Percentiles rank a stretch among this genome's conserved stretches.
These are phyloP conservation scores for Lentinula lateritia DNA, from an alignment of 768 basidiomycete species.

Conservation along the genomic window DNA sequence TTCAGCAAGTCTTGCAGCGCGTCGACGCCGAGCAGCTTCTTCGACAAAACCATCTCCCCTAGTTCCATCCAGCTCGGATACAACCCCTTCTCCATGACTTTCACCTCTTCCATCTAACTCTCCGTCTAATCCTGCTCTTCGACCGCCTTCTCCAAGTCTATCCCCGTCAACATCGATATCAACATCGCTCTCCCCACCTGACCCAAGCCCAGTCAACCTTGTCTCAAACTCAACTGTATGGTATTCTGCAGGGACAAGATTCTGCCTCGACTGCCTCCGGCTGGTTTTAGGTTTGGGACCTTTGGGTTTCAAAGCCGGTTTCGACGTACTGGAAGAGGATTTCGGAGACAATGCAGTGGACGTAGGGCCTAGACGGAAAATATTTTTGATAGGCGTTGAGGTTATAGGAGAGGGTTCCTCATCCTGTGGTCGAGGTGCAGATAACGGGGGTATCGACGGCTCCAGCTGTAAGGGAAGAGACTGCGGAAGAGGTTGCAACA, in stretches of 20 bases:
- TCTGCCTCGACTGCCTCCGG: conserved; percentile 26
- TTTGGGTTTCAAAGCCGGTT: not conserved
- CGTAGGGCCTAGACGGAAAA: not conserved
- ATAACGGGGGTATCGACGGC: not conserved
- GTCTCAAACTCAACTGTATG: conserved; percentile 82
- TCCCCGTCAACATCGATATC: conserved; percentile 37
- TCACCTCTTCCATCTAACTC: conserved; percentile 9
- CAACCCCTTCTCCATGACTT: conserved; percentile 35
- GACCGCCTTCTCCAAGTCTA: not conserved
- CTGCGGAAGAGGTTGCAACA: not conserved
- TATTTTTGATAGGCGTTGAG: not conserved
- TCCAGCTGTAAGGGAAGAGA: not conserved
- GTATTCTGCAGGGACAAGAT: conserved; percentile 59
- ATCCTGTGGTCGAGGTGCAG: not conserved
- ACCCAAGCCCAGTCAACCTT: conserved; percentile 60
- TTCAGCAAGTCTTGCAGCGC: conserved; percentile 1
- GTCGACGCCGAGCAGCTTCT: not conserved
- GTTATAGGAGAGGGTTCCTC: not conserved
- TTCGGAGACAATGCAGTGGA: not conserved
- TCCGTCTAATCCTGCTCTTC: conserved; percentile 1
- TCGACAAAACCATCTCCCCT: not conserved
- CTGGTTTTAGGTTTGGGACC: conserved; percentile 23
- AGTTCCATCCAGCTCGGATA: not conserved
- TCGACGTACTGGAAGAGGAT: not conserved
- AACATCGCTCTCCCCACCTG: conserved; percentile 22